Conservation (phyloP, 176 grass and related monocot species). For the Ensete glaucum region DNA sequence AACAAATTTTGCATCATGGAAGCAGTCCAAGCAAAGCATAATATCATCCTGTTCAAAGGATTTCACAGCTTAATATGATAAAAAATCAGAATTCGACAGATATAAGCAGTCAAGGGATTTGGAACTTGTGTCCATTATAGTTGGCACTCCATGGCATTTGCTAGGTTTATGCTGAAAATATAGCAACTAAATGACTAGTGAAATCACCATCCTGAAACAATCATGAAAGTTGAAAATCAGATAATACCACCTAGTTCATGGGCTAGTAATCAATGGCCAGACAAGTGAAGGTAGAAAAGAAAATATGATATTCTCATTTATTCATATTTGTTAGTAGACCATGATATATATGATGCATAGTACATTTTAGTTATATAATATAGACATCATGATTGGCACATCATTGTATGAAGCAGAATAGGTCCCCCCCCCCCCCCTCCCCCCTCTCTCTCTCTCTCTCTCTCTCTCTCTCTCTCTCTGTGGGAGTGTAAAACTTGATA, state of each 20-base stretch:
- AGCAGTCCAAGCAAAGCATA: constrained; percentile 66
- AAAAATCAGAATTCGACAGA: constrained; percentile 11
- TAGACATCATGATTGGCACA: not conserved
- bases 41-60: constrained; percentile 62
- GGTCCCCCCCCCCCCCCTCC: too few relatives aligned
- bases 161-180: not conserved
- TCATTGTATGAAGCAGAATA: not conserved
- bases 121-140: not conserved
- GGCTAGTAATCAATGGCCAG: not conserved
- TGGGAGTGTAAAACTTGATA: too few relatives aligned
- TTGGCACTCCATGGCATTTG: not conserved
- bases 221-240: not conserved
- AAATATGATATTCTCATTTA: not conserved
- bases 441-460: too few relatives aligned
- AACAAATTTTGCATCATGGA: constrained; percentile 76
- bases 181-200: not conserved
- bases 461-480: too few relatives aligned
- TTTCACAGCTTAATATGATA: constrained; percentile 18
- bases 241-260: not conserved
- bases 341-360: not conserved
- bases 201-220: not conserved
- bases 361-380: not conserved
- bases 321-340: not conserved
- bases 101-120: constrained; percentile 3
- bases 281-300: not conserved